Evolutionary conservation across 176 grass and related monocot genomes (phyloP), one percentile per base, ranked within the genome.

Genomic region (Hsuehochloa calcarea): DNA sequence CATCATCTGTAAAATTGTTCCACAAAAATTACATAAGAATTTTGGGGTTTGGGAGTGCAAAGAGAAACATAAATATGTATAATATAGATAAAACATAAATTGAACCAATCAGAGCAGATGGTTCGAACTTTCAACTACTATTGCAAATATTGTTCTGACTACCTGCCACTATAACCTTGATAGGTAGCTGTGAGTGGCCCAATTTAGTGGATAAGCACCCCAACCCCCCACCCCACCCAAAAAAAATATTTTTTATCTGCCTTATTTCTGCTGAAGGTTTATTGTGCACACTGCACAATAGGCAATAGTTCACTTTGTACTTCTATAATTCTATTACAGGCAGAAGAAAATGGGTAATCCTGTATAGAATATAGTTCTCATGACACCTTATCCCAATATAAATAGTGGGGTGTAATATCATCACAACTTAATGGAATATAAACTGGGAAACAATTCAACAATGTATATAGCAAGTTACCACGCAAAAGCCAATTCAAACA

Each of bases 1-100:
- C 88, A 94, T 83, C 77, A 55, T 91, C 96, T 99, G 93, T 22
- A 72, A 51, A 78, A 72, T 75, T 59, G 19, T 68, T 68, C 0
- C 47, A 68, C 25, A 83, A 67, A 79, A 84, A 34, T 31, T 77
- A 86, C 15, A n/a, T 41, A 54, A 52, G 50, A 81, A 66, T 3
- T 74, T 83, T 2, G 12, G 70, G 58, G 79, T 74, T 83, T 2
- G 12, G 70, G 58, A 83, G 3, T 79, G 49, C 26, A 86, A 66
- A 78, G 58, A 72, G 8, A 39, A 67, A 59, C 25, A 41, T 56
- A 83, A 6, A 72, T 86, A 56, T 80, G 29, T 15, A 44, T 64
- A 27, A 84, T 47, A 56, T 17, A 5, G 31, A 34, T 34, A 34
- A 34, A 38, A 72, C 65, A 82, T n/a, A 82, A 72, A 65, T 38